phyloP scores from a whole-genome alignment of 306 rosid genomes.

The Potentilla sterilis region DNA sequence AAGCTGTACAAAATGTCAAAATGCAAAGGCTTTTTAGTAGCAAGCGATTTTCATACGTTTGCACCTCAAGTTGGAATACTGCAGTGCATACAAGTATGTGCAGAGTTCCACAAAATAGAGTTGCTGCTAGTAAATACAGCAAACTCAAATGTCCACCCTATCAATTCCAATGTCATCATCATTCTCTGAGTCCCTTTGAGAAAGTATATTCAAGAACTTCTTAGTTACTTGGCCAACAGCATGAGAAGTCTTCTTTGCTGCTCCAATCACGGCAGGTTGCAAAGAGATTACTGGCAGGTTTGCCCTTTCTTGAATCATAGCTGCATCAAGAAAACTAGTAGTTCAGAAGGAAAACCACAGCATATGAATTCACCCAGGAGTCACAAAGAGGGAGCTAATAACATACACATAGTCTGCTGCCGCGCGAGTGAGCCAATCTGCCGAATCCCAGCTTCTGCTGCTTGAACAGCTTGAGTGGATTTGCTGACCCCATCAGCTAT shows the following conservation, averaged over 20 bases:
- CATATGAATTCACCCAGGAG: neutral
- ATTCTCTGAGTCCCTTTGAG: slow-evolving; percentile 48
- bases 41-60: neutral
- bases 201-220: slow-evolving; percentile 61
- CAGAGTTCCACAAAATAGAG: neutral
- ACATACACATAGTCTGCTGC: slow-evolving; percentile 82
- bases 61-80: slow-evolving; percentile 8
- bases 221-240: slow-evolving; percentile 84
- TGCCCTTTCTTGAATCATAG: slow-evolving; percentile 93
- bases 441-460: slow-evolving; percentile 87
- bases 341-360: neutral
- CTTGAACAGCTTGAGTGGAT: slow-evolving; percentile 87
- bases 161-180: slow-evolving; percentile 46
- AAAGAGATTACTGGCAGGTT: slow-evolving; percentile 74
- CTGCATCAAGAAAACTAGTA: slow-evolving; percentile 38
- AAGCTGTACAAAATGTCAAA: slow-evolving; percentile 6
- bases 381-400: neutral
- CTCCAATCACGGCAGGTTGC: slow-evolving; percentile 80
- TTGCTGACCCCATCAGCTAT: slow-evolving; percentile 83
- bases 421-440: slow-evolving; percentile 74
- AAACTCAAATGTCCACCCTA: slow-evolving; percentile 45
- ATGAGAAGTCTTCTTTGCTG: slow-evolving; percentile 85
- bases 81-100: neutral
- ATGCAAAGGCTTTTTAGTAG: neutral
- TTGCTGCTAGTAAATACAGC: neutral